phyloP scores from a whole-genome alignment of 2,329 filamentous ascomycete genomes.

The Ophiostoma ulmi region DNA sequence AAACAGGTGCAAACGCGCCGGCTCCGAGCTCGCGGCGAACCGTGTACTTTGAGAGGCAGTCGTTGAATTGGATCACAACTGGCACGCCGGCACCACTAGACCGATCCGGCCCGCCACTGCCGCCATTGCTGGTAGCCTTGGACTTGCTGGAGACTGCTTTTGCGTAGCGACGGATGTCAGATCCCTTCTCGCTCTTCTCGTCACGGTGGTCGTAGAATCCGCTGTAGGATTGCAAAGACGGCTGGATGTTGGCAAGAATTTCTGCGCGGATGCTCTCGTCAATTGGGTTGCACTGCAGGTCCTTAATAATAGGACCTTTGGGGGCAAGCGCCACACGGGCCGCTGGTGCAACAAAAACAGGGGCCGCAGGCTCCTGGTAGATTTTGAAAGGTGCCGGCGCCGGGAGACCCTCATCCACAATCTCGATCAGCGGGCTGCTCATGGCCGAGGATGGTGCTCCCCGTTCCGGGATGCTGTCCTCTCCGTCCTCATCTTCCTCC shows the following conservation, averaged over 20 bases:
- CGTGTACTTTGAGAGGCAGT: constrained; percentile 62
- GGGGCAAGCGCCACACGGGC: constrained; percentile 28
- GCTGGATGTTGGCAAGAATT: constrained; percentile 69
- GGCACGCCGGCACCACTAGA: constrained; percentile 53
- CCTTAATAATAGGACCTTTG: constrained; percentile 72
- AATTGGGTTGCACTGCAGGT: constrained; percentile 82
- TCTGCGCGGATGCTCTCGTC: constrained; percentile 67
- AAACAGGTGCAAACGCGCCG: constrained; percentile 92
- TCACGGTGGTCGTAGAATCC: constrained; percentile 73
- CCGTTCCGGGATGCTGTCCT: constrained; percentile 16
- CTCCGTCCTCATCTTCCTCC: constrained; percentile 28
- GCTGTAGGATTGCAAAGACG: constrained; percentile 66
- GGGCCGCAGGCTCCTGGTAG: constrained; percentile 36
- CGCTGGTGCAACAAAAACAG: constrained; percentile 15
- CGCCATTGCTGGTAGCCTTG: constrained; percentile 35
- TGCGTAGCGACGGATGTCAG: constrained; percentile 76
- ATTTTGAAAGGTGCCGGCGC: constrained; percentile 30
- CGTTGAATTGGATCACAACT: constrained; percentile 63
- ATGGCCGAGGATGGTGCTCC: constrained; percentile 16
- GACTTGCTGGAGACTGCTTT: constrained; percentile 61
- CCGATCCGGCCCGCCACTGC: constrained; percentile 48
- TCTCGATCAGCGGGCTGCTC: constrained; percentile 58
- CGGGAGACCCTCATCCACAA: constrained; percentile 38
- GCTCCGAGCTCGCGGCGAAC: constrained; percentile 82
- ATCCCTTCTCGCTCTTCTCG: constrained; percentile 58